Base-by-base conservation (phyloP, 2,329 filamentous ascomycete genomes). In the Hypoxylon rubiginosum region DNA sequence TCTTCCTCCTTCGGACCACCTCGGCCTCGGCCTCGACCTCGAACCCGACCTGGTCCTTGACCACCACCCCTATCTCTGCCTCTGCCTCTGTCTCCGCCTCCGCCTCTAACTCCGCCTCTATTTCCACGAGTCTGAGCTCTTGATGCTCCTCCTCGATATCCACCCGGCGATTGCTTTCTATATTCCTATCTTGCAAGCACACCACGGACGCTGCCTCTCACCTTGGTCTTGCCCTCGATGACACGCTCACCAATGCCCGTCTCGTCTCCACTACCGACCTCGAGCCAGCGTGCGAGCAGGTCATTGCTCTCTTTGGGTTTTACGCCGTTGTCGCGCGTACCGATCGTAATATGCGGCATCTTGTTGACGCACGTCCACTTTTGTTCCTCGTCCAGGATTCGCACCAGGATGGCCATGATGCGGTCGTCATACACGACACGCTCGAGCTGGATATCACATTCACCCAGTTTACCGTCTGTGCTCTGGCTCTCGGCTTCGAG, bases 221-320 rank as follows among this genome's bases (percentile, higher is more conserved):
- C 43, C 3, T 79, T 75, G 1, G 84, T 83, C 73, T 82, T 83
- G 2, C 82, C 82, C 53, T 84, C 82, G 46, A 89, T 81, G 9
- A 83, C 76, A 17, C 86, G 69, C 60, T 88, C 86, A 4, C 74
- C 68, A 30, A 88, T 84, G 11, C 77, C 76, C 39, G 79, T 82
- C n/a, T 78, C 78, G 1, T 72, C 79, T 1, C 81, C 80, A 24
- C 79, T 77, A 0, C 86, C 87, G 30, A 79, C 70, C 67, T 90
- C 84, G 66, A 96, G 76, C 95, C 95, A 98, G 64, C 84, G 83
- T 68, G 84, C 84, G 62, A 99, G 79, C 75, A 99, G 73, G 64
- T 93, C 90, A 76, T 99, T 99, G 81, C 94, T 97, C 83, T 99
- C 95, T 79, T 92, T 94, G 0, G 96, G 95, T 82, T 97, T 98